Evolutionary conservation across 2,329 filamentous ascomycete species (phyloP), one percentile per base, ranked within the genome.

Genomic region (Colletotrichum ledebouriae): DNA sequence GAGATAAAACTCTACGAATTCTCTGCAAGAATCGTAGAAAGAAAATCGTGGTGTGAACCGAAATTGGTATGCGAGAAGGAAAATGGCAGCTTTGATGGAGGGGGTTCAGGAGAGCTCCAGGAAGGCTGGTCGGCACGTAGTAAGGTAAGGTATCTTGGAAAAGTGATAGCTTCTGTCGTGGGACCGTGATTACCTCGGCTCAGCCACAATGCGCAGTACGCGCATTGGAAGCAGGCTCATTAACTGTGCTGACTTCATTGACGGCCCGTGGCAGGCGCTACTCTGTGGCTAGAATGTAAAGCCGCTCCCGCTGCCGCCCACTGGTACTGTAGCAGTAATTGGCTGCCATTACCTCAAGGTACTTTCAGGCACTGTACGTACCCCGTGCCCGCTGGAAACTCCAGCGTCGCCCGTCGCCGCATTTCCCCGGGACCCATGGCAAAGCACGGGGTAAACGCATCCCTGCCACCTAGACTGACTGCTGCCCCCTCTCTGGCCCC

Each of bases 161-260:
- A 56, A n/a, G 15, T 9, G 15, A 37, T 12, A 59, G 46, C 55
- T 53, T 46, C 25, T 22, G 42, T 37, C 63, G 56, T 53, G 47
- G 59, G 64, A 69, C 57, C 63, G 63, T 59, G 67, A 67, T 69
- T 69, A 69, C 67, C 67, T 69, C 67, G 67, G 67, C 63, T 63
- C 67, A 67, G 67, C 67, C 67, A 69, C 49, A 41, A 37, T 47
- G 41, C 46, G 29, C 29, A 6, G 29, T 29, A 29, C 29, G 6
- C 29, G 29, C 29, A 29, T 29, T n/a, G 33, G n/a, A 41, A 15
- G n/a, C 17, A 55, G 12, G 52, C 52, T 52, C 33, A 33, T 17
- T 39, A 10, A 55, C 33, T 59, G 34, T 10, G 12, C 9, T 37
- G 34, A 37, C 2, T 37, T 42, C 37, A 44, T 29, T 4, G 29